Percentiles rank a stretch among this genome's conserved stretches.
phyloP scores from a whole-genome alignment of 805 yeast species.

The Teunomyces kruisii region DNA sequence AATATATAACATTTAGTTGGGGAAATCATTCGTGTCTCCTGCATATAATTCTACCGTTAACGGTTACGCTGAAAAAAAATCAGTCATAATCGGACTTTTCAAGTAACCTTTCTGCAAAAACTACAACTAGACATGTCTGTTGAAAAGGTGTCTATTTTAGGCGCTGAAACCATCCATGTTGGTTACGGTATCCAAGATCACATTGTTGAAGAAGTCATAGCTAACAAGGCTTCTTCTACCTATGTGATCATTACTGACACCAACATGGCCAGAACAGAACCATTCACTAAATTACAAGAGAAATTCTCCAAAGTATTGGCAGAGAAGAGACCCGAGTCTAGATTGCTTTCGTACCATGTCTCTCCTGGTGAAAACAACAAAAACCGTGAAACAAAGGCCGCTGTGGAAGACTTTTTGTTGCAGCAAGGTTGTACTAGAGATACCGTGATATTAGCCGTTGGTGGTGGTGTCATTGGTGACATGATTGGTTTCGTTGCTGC shows the following conservation, averaged over 20 bases:
- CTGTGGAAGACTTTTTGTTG: constrained; percentile 86
- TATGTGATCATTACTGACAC: constrained; percentile 89
- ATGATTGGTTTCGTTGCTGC: constrained; percentile 99
- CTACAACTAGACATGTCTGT: constrained; percentile 16
- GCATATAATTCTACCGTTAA: background rate
- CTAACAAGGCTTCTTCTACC: constrained; percentile 74
- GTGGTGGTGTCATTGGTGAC: constrained; percentile 98
- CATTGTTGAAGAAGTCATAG: constrained; percentile 65
- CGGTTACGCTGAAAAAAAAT: constrained; percentile 6
- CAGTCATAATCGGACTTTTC: constrained; percentile 3
- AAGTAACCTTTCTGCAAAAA: background rate
- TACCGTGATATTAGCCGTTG: constrained; percentile 89
- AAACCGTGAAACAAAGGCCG: constrained; percentile 84
- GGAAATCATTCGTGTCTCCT: background rate
- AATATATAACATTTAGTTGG: background rate
- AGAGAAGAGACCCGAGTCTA: constrained; percentile 47
- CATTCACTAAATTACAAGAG: constrained; percentile 47
- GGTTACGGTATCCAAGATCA: constrained; percentile 80
- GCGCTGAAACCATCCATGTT: constrained; percentile 81
- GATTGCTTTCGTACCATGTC: constrained; percentile 72
- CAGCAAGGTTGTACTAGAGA: constrained; percentile 90
- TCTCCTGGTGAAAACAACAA: constrained; percentile 94
- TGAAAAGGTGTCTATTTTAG: constrained; percentile 71
- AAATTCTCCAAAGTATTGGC: constrained; percentile 42
- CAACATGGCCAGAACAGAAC: constrained; percentile 68